Evolutionary conservation across 2,329 filamentous ascomycete genomes (phyloP).

Genomic region (Didymella pomorum): DNA sequence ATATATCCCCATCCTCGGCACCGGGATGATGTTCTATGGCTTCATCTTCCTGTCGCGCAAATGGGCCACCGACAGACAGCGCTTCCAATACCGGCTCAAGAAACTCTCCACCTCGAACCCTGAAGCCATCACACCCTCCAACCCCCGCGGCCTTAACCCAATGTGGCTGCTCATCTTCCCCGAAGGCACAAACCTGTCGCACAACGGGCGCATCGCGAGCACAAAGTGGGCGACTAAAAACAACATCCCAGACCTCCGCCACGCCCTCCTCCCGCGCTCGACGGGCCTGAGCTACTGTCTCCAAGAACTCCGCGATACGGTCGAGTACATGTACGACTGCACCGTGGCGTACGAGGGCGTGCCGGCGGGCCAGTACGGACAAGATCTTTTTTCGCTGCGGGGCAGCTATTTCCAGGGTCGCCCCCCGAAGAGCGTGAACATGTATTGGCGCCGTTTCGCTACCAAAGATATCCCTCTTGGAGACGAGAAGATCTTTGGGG

Average conservation of each 20-base stretch:
- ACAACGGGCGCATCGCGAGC: slow-evolving; percentile 75
- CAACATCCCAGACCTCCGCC: slow-evolving; percentile 72
- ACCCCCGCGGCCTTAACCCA: slow-evolving; percentile 66
- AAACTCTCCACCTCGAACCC: slow-evolving; percentile 67
- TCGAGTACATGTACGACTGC: slow-evolving; percentile 90
- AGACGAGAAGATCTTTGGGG: slow-evolving; percentile 74
- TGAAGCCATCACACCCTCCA: slow-evolving; percentile 48
- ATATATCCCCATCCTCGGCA: slow-evolving; percentile 80
- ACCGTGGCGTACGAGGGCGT: slow-evolving; percentile 95
- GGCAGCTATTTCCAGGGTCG: slow-evolving; percentile 90
- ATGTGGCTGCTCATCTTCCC: slow-evolving; percentile 93
- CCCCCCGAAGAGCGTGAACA: slow-evolving; percentile 91
- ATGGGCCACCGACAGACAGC: slow-evolving; percentile 79
- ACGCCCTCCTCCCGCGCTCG: slow-evolving; percentile 78
- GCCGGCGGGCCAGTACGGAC: slow-evolving; percentile 74
- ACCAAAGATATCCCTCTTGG: slow-evolving; percentile 81
- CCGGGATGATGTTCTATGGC: slow-evolving; percentile 84
- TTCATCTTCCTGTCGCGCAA: slow-evolving; percentile 96
- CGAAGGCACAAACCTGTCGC: slow-evolving; percentile 82
- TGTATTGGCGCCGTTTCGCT: slow-evolving; percentile 91
- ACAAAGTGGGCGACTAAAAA: slow-evolving; percentile 79
- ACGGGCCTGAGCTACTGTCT: slow-evolving; percentile 84
- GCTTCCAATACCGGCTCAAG: slow-evolving; percentile 75
- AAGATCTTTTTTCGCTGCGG: slow-evolving; percentile 84
- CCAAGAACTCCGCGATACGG: slow-evolving; percentile 73